Evolutionary conservation across 805 yeast species (phyloP).

Genomic region (Candida lessepsii): DNA sequence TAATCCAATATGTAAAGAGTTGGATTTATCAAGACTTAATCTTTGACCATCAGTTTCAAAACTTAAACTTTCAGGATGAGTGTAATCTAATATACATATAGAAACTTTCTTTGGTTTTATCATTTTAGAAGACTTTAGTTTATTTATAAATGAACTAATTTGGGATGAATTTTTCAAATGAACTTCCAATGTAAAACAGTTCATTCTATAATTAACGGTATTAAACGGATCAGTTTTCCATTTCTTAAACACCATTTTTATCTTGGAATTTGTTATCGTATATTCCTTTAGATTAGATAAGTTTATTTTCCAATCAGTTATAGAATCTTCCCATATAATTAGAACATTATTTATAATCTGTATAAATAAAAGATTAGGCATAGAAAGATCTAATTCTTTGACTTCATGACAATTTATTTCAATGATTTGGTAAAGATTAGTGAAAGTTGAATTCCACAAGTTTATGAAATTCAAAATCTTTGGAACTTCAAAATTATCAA

Average conservation of each 20-base stretch:
- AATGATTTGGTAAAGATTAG: constrained; percentile 9
- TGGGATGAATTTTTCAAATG: constrained; percentile 5
- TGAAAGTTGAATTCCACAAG: constrained; percentile 4
- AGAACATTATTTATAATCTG: constrained; percentile 11
- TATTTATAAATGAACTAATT: constrained; percentile 4
- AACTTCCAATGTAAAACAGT: constrained; percentile 8
- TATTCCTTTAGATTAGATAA: constrained; percentile 7
- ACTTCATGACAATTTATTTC: constrained; percentile 3
- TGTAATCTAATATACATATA: constrained; percentile 2
- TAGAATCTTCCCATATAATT: constrained; percentile 11
- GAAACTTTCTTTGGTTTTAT: constrained; percentile 7
- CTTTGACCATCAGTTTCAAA: neutral
- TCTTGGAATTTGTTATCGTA: neutral
- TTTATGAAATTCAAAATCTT: constrained; percentile 2
- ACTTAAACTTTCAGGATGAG: neutral
- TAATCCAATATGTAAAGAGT: neutral
- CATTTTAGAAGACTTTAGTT: neutral
- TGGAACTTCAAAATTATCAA: neutral
- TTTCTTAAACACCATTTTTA: constrained; percentile 10
- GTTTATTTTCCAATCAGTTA: constrained; percentile 5
- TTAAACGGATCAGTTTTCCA: constrained; percentile 8
- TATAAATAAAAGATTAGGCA: constrained; percentile 9
- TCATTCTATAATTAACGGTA: constrained; percentile 9
- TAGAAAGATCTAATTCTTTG: constrained; percentile 2
- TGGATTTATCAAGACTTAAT: neutral